phyloP scores from a whole-genome alignment of 306 rosid genomes.

The Cucurbita argyrosperma region DNA sequence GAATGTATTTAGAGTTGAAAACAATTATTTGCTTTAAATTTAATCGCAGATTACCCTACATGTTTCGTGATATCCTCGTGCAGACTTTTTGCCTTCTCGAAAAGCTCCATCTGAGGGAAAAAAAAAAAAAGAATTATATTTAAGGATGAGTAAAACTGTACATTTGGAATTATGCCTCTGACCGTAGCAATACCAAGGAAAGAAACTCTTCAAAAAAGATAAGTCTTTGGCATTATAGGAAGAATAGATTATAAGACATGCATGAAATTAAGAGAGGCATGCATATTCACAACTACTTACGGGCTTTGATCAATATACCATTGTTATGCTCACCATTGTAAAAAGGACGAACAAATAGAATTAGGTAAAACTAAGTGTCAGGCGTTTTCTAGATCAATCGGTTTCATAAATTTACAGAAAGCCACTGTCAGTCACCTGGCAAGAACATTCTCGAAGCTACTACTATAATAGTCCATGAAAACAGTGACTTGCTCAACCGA shows the following conservation, averaged over 20 bases:
- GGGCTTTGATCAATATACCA: background rate
- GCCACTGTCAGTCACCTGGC: background rate
- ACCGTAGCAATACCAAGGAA: background rate
- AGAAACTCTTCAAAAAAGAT: background rate
- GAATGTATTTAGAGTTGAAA: background rate
- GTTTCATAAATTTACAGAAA: background rate
- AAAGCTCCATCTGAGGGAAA: constrained; percentile 39
- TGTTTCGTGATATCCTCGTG: constrained; percentile 58
- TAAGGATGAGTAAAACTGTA: background rate
- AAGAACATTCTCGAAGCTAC: background rate
- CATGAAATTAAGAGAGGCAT: background rate
- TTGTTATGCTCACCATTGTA: background rate
- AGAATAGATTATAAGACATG: background rate
- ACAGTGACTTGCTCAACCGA: background rate
- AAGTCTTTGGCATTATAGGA: background rate
- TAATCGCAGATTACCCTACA: constrained; percentile 21
- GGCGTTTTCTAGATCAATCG: background rate
- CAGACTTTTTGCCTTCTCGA: constrained; percentile 55
- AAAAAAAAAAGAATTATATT: background rate
- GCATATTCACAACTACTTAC: background rate
- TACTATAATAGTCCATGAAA: background rate
- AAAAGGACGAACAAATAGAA: background rate
- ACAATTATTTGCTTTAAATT: background rate
- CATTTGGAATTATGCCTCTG: background rate
- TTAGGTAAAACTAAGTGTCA: background rate